Evolutionary conservation across 2,329 filamentous ascomycete species (phyloP).

Genomic region (Xylaria sp.): DNA sequence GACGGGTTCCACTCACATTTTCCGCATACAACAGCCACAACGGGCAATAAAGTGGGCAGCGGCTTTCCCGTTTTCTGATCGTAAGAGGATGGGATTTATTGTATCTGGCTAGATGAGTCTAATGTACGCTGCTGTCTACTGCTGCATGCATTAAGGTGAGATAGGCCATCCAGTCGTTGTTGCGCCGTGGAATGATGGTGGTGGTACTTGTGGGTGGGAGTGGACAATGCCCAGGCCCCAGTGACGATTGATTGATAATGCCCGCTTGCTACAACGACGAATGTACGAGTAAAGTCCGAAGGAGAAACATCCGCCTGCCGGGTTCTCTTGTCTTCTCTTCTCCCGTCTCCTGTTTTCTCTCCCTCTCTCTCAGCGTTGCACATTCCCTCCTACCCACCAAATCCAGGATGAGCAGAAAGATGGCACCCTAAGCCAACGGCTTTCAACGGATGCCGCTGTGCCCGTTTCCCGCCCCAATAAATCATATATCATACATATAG

Average conservation of each 20-base stretch:
- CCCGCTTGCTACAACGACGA: not conserved
- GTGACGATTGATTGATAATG: constrained; percentile 12
- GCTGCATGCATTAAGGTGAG: constrained; percentile 2
- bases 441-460: not conserved
- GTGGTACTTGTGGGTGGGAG: constrained; percentile 3
- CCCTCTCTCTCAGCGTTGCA: not conserved
- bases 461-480: not conserved
- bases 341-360: not conserved
- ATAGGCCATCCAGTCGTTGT: not conserved
- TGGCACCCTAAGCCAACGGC: not conserved
- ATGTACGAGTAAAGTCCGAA: constrained; percentile 9
- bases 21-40: constrained; percentile 44
- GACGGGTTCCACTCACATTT: constrained; percentile 9
- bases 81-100: not conserved
- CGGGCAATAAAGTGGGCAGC: constrained; percentile 34
- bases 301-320: not conserved
- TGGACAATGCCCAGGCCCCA: constrained; percentile 4
- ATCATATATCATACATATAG: constrained; percentile 1
- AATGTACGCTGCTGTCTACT: not conserved
- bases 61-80: constrained; percentile 13
- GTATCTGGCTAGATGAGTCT: constrained; percentile 13
- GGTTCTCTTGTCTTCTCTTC: not conserved
- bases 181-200: not conserved
- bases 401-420: not conserved
- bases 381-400: not conserved